These are phyloP conservation scores for Chimonanthus salicifolius DNA, from an alignment of 164 flowering plant genomes.

Conservation along the genomic window DNA sequence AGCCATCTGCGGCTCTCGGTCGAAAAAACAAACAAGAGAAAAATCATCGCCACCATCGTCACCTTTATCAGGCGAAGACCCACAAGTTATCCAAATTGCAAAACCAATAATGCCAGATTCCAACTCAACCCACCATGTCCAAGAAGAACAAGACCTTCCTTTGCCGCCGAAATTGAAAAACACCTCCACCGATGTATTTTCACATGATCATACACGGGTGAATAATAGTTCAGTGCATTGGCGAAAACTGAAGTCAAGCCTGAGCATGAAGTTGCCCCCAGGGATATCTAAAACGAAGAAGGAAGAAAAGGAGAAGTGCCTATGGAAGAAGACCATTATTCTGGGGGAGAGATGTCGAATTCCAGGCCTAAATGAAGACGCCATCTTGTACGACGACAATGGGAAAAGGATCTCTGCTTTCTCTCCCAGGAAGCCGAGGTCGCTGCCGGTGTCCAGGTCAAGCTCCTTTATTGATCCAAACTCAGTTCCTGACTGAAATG, in stretches of 20 bases:
- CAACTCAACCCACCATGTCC: neutral
- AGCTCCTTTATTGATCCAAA: slow-evolving; percentile 17
- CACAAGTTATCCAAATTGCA: neutral
- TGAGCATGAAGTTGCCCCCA: slow-evolving; percentile 21
- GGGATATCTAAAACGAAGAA: slow-evolving; percentile 10
- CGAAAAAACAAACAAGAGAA: slow-evolving; percentile 7
- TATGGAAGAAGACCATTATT: slow-evolving; percentile 73
- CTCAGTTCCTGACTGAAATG: slow-evolving; percentile 2
- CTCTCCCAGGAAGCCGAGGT: slow-evolving; percentile 22
- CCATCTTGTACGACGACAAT: slow-evolving; percentile 32
- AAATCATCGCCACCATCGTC: slow-evolving; percentile 2
- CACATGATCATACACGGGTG: neutral
- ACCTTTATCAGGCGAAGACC: neutral
- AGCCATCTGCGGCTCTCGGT: slow-evolving; percentile 19
- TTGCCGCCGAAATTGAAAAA: neutral
- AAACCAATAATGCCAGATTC: slow-evolving; percentile 2
- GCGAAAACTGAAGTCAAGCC: slow-evolving; percentile 13
- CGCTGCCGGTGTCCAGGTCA: slow-evolving; percentile 27
- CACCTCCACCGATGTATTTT: neutral
- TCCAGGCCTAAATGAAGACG: slow-evolving; percentile 38
- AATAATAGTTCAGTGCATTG: neutral
- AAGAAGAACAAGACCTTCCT: neutral
- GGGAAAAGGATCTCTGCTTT: slow-evolving; percentile 38
- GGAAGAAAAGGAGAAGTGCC: slow-evolving; percentile 27
- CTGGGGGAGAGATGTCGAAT: slow-evolving; percentile 68